Evolutionary conservation across 805 yeast species (phyloP), one percentile per base, ranked within the genome.

Genomic region (Myxozyma udenii): DNA sequence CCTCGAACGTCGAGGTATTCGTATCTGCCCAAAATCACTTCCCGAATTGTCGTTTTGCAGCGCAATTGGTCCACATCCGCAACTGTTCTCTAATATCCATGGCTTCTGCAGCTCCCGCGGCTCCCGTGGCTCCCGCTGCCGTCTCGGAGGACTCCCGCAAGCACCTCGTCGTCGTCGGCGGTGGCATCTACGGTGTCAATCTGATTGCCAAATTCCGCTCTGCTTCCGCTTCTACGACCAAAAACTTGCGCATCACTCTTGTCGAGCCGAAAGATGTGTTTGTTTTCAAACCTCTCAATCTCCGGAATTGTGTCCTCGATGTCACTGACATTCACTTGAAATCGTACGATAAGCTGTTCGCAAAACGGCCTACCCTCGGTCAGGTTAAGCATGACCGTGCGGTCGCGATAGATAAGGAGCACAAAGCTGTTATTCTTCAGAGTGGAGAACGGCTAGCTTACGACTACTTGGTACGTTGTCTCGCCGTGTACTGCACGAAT

Each of bases 111-210:
- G n/a, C n/a, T n/a, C n/a, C n/a, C n/a, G n/a, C n/a, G n/a, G n/a
- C n/a, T n/a, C n/a, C n/a, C n/a, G n/a, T n/a, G n/a, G n/a, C n/a
- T n/a, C n/a, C n/a, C n/a, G n/a, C n/a, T n/a, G n/a, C n/a, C n/a
- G n/a, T n/a, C n/a, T n/a, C n/a, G n/a, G n/a, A n/a, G n/a, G n/a
- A n/a, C n/a, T n/a, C n/a, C n/a, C n/a, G n/a, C 14, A 43, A 40
- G 23, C 41, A 53, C 18, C 22, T 53, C 24, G 51, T 53, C 30
- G 21, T 53, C 16, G 37, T 53, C 39, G 57, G 57, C 41, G 57
- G 54, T 14, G 57, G 57, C 26, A 37, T 53, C 26, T 53, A 36
- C 38, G 57, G 57, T 25, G 52, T 47, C 9, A 25, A 28, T 12
- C 43, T 48, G 16, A 44, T 38, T 11, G 47, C 44, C 18, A 30